A percentile compares a stretch with the other conserved stretches of the same genome.
Conservation (phyloP, 345 rosid species). For the Brassica juncea region DNA sequence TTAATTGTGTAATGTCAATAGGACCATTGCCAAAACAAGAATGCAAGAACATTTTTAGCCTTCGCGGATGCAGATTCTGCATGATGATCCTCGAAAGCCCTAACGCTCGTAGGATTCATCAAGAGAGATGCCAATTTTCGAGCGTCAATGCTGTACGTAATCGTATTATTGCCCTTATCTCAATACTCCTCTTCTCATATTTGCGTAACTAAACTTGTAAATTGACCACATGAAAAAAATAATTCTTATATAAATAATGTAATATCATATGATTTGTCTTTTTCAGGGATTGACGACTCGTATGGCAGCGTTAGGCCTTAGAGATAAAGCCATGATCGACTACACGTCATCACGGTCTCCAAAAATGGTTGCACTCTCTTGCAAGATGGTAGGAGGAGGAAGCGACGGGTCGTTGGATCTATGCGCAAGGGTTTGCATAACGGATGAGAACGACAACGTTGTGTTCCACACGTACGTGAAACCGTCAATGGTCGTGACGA, state of each 20-base stretch:
- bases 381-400: constrained; percentile 96
- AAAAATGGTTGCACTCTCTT: constrained; percentile 70
- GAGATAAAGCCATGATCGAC: constrained; percentile 58
- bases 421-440: constrained; percentile 78
- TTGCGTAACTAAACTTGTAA: not conserved
- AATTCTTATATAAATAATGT: not conserved
- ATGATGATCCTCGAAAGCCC: constrained; percentile 61
- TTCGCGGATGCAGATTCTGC: constrained; percentile 82
- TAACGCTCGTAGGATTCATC: constrained; percentile 64
- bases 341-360: constrained; percentile 49
- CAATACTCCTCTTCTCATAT: not conserved
- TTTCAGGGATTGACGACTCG: constrained; percentile 58
- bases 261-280: not conserved
- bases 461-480: constrained; percentile 79
- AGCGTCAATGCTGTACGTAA: constrained; percentile 43
- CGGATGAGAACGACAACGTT: constrained; percentile 72
- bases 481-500: constrained; percentile 72
- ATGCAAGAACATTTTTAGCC: constrained; percentile 71
- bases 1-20: constrained; percentile 20
- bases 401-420: constrained; percentile 82
- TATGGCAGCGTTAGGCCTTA: constrained; percentile 63
- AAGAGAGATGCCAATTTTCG: constrained; percentile 72
- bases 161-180: not conserved
- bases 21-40: constrained; percentile 92
- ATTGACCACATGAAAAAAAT: not conserved